Percentiles rank a stretch among this genome's conserved stretches.
Evolutionary conservation across 139 green algal genomes (phyloP).

Genomic region (Chlamydomonas incerta): DNA sequence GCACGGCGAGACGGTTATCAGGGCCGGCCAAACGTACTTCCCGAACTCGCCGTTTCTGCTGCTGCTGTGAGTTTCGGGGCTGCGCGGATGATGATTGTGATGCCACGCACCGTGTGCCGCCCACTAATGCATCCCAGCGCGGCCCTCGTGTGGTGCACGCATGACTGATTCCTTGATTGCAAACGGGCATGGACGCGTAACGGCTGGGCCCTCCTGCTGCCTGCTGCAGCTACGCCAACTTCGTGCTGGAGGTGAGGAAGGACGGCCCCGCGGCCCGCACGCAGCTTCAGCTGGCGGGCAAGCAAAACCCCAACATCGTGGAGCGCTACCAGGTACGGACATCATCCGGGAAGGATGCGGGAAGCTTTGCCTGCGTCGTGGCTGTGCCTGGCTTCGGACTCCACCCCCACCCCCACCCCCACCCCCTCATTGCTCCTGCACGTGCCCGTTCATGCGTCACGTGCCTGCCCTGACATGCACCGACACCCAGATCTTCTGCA

Average conservation of each 20-base stretch:
- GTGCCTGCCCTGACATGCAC: not conserved
- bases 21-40: not conserved
- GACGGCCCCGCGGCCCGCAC: slow-evolving; percentile 54
- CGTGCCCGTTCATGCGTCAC: too few species aligned
- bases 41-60: not conserved
- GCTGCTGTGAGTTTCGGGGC: not conserved
- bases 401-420: too few species aligned
- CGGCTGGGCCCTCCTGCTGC: not conserved
- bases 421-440: too few species aligned
- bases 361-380: too few species aligned
- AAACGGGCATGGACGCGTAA: too few species aligned
- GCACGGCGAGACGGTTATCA: slow-evolving; percentile 41
- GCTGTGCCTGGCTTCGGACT: too few species aligned
- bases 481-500: slow-evolving; percentile 28
- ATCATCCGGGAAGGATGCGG: not conserved
- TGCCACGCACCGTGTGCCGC: too few species aligned
- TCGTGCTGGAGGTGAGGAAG: slow-evolving; percentile 9
- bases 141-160: too few species aligned
- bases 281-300: slow-evolving; percentile 59
- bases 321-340: slow-evolving; percentile 44
- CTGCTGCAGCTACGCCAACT: not conserved
- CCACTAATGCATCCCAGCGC: too few species aligned
- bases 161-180: too few species aligned
- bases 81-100: too few species aligned
- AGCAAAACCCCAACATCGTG: slow-evolving; percentile 43